Evolutionary conservation across 2,329 filamentous ascomycete genomes (phyloP), one percentile per base, ranked within the genome.

Genomic region (Monilinia fructicola): DNA sequence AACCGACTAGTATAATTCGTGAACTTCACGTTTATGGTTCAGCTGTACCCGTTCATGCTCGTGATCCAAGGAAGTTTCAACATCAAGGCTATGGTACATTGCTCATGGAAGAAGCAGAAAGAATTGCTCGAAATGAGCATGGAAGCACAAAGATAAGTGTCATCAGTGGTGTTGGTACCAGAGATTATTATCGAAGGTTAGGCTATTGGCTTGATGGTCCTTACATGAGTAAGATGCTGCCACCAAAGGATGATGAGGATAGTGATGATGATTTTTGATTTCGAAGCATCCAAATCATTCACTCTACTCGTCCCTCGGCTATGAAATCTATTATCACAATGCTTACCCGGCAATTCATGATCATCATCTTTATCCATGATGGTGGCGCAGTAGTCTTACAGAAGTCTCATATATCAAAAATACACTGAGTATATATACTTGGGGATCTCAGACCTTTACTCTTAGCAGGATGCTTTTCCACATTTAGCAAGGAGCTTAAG

Each of bases 1-100:
- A 98, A 79, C 92, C 91, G 58, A 96, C 92, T 0, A 97, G 92
- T 78, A 84, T 99, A 73, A 93, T 99, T 6, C 86, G 95, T 60
- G 95, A 99, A 78, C 82, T 99, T 65, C 95, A 99, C 78, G 95
- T 99, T 0, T 99, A 99, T 76, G 95, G 95, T 10, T 94, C 92
- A 26, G 95, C 96, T 0, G 95, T 99, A n/a, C 96, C 95, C 0
- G 91, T 99, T 55, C 95, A 99, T 78, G 94, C 93, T 11, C 86
- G 96, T 66, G 95, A 99, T 73, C 93, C 94, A 26, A 89, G 91
- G 78, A 98, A 98, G 79, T 98, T 98, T 79, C 95, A 99, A 81
- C 95, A 99, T 79, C 95, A 97, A 77, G 95, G 95, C 0, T 99
- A 96, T 72, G 95, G 95, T 58, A 99, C 95, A 1, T 78, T 99